Percentiles rank a stretch among this genome's conserved stretches.
phyloP scores from a whole-genome alignment of 2,329 filamentous ascomycete genomes.

The Microdochium paspali region DNA sequence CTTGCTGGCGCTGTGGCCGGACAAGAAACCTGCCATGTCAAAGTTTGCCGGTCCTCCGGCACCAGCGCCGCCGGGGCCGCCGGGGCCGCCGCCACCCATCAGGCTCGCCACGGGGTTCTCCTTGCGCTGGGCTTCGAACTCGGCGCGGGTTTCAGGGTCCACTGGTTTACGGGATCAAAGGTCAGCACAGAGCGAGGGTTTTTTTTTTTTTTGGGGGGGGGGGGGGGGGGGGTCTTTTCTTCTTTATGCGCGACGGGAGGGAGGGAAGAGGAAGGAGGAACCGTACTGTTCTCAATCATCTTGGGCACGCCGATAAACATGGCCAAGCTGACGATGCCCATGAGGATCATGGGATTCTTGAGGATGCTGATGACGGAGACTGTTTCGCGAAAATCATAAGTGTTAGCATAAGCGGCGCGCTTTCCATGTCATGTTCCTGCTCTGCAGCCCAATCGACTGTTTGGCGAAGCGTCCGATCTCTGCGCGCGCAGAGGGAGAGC shows the following conservation, averaged over 20 bases:
- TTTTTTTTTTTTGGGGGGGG: background rate
- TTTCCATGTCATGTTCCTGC: background rate
- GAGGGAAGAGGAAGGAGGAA: background rate
- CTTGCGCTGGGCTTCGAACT: conserved; percentile 87
- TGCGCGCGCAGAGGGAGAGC: too few relatives aligned
- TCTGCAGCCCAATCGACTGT: background rate
- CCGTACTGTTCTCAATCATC: conserved; percentile 89
- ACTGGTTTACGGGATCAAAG: too few relatives aligned
- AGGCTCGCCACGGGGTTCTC: conserved; percentile 56
- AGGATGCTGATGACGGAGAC: conserved; percentile 74
- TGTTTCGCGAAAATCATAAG: conserved; percentile 18
- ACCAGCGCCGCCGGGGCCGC: conserved; percentile 29
- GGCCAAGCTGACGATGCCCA: conserved; percentile 73
- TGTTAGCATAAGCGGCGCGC: background rate
- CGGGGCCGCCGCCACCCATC: conserved; percentile 31
- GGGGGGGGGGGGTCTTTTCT: background rate
- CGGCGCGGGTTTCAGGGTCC: conserved; percentile 91
- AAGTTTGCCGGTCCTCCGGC: conserved; percentile 41
- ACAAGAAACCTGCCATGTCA: conserved; percentile 55
- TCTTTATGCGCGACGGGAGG: too few relatives aligned
- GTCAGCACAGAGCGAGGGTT: background rate
- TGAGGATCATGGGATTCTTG: conserved; percentile 94
- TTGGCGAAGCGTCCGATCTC: too few relatives aligned
- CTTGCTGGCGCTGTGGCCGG: conserved; percentile 40
- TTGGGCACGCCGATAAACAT: conserved; percentile 92